Base-by-base conservation (phyloP, 805 yeast species). In the Dipodascus geniculatus region DNA sequence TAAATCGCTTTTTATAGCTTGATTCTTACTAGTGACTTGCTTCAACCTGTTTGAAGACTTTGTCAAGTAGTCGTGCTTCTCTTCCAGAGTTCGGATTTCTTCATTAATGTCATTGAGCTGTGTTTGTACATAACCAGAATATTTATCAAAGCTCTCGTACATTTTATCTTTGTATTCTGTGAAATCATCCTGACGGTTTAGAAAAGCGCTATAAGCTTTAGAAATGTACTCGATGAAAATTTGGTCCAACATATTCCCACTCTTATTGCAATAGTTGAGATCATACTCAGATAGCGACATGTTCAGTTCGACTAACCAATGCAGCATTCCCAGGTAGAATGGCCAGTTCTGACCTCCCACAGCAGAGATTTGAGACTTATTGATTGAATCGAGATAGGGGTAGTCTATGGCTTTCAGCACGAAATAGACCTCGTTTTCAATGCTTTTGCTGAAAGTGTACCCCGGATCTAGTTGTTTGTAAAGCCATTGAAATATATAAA, bases 281-380 rank as follows among this genome's bases (percentile, higher is more conserved):
- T 71, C 79, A 50, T 68, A 65, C 44, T 63, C 62, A 50, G 76
- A 79, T 54, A 72, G 66, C 51, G 71, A 74, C 57, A 57, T 63
- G 61, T 74, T 81, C 56, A 80, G 72, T 58, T 80, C 79, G 2
- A 84, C 80, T 48, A 89, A 65, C 96, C 96, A 89, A 65, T 84
- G 82, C 22, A 89, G 70, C 77, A 90, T 79, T 1, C 93, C 96
- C 48, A 89, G 66, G 58, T 87, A 86, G 6, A 77, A 76, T 14
- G 87, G 88, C 96, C 96, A 89, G 54, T 63, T 65, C 51, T 84
- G 81, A 1, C 96, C 95, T 3, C 96, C 96, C 11, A 87, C 96
- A 0, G 96, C 96, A 42, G 89, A 80, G 38, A 89, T 82, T 64
- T 87, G 95, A 0, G 93, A 83, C 63, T 89, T 83, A 65, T 84